phyloP scores from a whole-genome alignment of 768 basidiomycete genomes.

The Gyrodon lividus region DNA sequence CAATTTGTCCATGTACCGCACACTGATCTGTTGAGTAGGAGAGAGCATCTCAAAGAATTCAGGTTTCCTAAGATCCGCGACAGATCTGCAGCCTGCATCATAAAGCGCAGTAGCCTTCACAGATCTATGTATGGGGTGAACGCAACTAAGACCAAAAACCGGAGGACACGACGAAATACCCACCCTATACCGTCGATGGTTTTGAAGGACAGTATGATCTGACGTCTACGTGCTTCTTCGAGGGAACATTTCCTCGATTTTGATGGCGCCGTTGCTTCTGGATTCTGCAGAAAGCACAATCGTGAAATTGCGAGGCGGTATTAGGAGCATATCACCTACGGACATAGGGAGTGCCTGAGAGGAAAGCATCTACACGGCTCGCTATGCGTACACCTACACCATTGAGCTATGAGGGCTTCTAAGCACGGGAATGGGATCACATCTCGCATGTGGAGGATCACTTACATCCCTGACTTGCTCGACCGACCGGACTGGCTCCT shows the following conservation, averaged over 20 bases:
- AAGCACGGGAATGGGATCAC: slow-evolving; percentile 1
- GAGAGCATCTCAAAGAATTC: slow-evolving; percentile 40
- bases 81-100: slow-evolving; percentile 46
- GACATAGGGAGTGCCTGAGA: slow-evolving; percentile 33
- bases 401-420: slow-evolving; percentile 23
- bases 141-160: not conserved
- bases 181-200: slow-evolving; percentile 51
- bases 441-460: not conserved
- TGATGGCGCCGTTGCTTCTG: slow-evolving; percentile 18
- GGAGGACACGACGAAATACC: slow-evolving; percentile 1
- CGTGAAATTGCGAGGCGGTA: slow-evolving; percentile 4
- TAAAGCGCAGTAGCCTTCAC: slow-evolving; percentile 44
- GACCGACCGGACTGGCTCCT: slow-evolving; percentile 43
- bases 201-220: slow-evolving; percentile 34
- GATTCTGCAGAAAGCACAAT: not conserved
- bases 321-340: slow-evolving; percentile 28
- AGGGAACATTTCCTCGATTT: slow-evolving; percentile 9
- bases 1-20: slow-evolving; percentile 42
- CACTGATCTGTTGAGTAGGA: slow-evolving; percentile 35
- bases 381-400: slow-evolving; percentile 42
- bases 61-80: slow-evolving; percentile 42
- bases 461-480: slow-evolving; percentile 37
- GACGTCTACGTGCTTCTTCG: slow-evolving; percentile 27
- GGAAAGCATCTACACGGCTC: slow-evolving; percentile 44
- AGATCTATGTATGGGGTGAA: slow-evolving; percentile 6